Percentiles rank a stretch among this genome's conserved stretches.
phyloP scores from a whole-genome alignment of 345 rosid species.

The Salix arbutifolia region DNA sequence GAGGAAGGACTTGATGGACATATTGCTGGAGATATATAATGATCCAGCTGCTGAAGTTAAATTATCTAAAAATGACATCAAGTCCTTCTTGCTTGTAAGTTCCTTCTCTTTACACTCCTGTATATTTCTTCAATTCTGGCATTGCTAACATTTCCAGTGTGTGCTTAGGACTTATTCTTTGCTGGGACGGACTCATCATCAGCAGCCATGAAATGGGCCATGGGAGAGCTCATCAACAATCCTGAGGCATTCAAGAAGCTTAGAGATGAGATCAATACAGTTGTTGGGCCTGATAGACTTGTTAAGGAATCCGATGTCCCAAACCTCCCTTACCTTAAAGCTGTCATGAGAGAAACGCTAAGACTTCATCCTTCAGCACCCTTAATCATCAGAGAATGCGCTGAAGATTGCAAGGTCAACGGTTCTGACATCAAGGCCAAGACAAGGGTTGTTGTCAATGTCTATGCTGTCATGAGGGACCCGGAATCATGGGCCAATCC shows the following conservation, averaged over 20 bases:
- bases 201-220: slow-evolving; percentile 49
- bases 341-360: slow-evolving; percentile 37
- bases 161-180: slow-evolving; percentile 31
- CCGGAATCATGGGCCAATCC: slow-evolving; percentile 36
- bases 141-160: background rate
- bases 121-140: background rate
- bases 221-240: slow-evolving; percentile 45
- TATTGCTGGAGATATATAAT: slow-evolving; percentile 29
- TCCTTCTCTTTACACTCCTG: too few relatives aligned
- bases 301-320: slow-evolving; percentile 40
- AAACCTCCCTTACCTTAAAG: slow-evolving; percentile 44
- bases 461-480: slow-evolving; percentile 49
- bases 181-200: slow-evolving; percentile 48
- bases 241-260: slow-evolving; percentile 32
- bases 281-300: slow-evolving; percentile 25
- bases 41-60: slow-evolving; percentile 31
- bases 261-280: slow-evolving; percentile 35
- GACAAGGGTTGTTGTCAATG: slow-evolving; percentile 39
- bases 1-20: slow-evolving; percentile 32
- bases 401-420: slow-evolving; percentile 37
- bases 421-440: slow-evolving; percentile 33
- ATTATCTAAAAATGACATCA: slow-evolving; percentile 30
- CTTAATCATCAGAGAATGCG: slow-evolving; percentile 47
- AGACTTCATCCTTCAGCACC: slow-evolving; percentile 54
- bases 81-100: slow-evolving; percentile 32